phyloP scores from a whole-genome alignment of 2,329 filamentous ascomycete genomes.

The Polytolypa hystricis region DNA sequence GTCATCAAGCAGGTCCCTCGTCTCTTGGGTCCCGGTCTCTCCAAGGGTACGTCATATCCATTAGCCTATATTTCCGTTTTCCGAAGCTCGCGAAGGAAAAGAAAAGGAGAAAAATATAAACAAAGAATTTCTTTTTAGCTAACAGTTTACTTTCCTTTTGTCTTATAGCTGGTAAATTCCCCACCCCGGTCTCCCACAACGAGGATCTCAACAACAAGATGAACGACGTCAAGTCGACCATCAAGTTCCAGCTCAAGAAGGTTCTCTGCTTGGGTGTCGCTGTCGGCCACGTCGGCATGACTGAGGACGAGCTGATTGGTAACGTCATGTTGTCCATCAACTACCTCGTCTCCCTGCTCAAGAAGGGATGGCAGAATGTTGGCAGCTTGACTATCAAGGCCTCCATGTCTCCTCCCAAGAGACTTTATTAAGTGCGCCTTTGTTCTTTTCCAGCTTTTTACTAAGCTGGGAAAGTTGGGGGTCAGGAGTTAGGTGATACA shows the following conservation, averaged over 20 bases:
- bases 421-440: constrained; percentile 66
- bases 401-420: constrained; percentile 97
- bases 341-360: constrained; percentile 97
- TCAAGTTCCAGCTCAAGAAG: constrained; percentile 99
- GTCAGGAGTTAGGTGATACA: too few relatives aligned
- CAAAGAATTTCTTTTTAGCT: too few relatives aligned
- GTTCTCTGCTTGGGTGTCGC: constrained; percentile 99
- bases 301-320: constrained; percentile 83
- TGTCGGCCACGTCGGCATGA: constrained; percentile 97
- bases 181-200: constrained; percentile 90
- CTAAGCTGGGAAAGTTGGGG: too few relatives aligned
- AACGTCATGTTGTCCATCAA: constrained; percentile 99
- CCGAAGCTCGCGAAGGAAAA: background rate
- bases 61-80: too few relatives aligned
- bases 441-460: too few relatives aligned
- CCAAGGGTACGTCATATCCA: constrained; percentile 81
- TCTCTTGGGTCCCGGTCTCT: constrained; percentile 97
- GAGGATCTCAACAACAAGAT: constrained; percentile 93
- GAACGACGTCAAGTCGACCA: constrained; percentile 99
- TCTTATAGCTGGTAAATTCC: constrained; percentile 89
- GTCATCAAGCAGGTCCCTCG: constrained; percentile 99
- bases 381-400: constrained; percentile 99
- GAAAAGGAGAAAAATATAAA: background rate
- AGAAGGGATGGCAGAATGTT: constrained; percentile 99
- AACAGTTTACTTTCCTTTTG: too few relatives aligned